Percentiles rank a stretch among this genome's conserved stretches.
Conservation (phyloP, 352 stramenopile genomes). For the Globisporangium spiculum region DNA sequence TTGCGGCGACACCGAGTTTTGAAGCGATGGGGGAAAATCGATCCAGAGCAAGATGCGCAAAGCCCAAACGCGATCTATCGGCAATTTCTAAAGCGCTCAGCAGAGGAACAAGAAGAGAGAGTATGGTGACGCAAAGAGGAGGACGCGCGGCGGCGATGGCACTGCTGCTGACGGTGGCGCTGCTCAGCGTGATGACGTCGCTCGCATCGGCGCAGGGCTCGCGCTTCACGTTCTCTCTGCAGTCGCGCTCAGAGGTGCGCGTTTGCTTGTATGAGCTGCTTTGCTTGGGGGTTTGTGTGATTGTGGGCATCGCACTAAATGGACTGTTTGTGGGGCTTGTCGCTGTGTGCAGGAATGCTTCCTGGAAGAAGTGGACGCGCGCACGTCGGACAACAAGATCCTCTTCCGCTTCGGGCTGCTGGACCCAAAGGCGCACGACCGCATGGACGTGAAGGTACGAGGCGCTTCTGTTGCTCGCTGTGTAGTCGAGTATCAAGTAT, state of each 20-base stretch:
- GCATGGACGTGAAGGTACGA: slow-evolving; percentile 50
- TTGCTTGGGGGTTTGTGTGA: not conserved
- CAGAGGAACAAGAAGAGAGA: not conserved
- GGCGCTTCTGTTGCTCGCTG: not conserved
- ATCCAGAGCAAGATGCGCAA: not conserved
- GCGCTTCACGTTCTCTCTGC: slow-evolving; percentile 49
- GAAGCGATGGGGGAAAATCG: no score
- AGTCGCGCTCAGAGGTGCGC: slow-evolving; percentile 35
- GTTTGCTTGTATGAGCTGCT: not conserved
- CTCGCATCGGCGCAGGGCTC: slow-evolving; percentile 25
- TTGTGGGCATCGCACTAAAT: not conserved
- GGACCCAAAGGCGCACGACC: slow-evolving; percentile 48
- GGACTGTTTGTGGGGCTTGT: not conserved
- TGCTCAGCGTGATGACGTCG: slow-evolving; percentile 19
- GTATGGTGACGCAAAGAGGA: slow-evolving; percentile 9
- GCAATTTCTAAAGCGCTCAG: not conserved
- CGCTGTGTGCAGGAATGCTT: slow-evolving; percentile 45
- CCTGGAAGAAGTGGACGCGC: slow-evolving; percentile 53
- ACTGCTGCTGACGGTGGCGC: slow-evolving; percentile 15
- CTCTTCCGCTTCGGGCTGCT: slow-evolving; percentile 62
- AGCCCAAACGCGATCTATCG: slow-evolving; percentile 7
- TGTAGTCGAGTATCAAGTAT: no score
- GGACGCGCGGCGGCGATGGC: slow-evolving; percentile 12
- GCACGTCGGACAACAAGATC: slow-evolving; percentile 51
- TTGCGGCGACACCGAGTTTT: no score